Base-by-base conservation (phyloP, 768 basidiomycete species). In the Mycena maculata region DNA sequence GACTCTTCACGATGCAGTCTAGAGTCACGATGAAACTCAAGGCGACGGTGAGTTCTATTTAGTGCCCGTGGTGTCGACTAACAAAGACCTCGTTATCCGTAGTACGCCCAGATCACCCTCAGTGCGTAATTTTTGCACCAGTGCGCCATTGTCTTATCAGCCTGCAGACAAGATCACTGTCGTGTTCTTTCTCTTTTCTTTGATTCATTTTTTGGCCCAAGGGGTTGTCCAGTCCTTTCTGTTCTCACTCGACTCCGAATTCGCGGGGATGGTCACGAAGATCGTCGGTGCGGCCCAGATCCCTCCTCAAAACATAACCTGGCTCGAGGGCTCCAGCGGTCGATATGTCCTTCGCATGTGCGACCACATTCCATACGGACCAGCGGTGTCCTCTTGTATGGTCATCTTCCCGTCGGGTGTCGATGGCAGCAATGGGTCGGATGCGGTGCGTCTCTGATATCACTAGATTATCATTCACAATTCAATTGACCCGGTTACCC, bases 121-220 rank as follows among this genome's bases (percentile, higher is more conserved):
- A 83, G 69, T 70, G 58, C 45, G 65, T 63, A 30, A 4, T 44
- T 39, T 23, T 39, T 22, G 36, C 48, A 2, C 25, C 13, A 16
- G 1, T 42, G 15, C 38, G 6, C 6, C 52, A 11, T 27, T 25
- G 0, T 42, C 64, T 49, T 18, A 69, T 59, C 3, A 50, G 15
- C 11, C 15, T 31, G 5, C 54, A 70, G 69, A 78, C 64, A 76
- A 77, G 18, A 71, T 77, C 65, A 82, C 83, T n/a, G 74, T 79
- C 33, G 73, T 81, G 0, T 89, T 88, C 77, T 85, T 88, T 71
- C 63, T 86, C 25, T 82, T 87, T 66, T 82, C 81, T 41, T 78
- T 87, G 60, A 20, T 86, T 49, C 82, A 85, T 68, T 88, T 86
- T 71, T 81, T 87, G 53, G 75, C 82, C 12, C 87, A 88, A 64